These are phyloP conservation scores for Candida koratica DNA, from an alignment of 805 yeast genomes.

Conservation along the genomic window DNA sequence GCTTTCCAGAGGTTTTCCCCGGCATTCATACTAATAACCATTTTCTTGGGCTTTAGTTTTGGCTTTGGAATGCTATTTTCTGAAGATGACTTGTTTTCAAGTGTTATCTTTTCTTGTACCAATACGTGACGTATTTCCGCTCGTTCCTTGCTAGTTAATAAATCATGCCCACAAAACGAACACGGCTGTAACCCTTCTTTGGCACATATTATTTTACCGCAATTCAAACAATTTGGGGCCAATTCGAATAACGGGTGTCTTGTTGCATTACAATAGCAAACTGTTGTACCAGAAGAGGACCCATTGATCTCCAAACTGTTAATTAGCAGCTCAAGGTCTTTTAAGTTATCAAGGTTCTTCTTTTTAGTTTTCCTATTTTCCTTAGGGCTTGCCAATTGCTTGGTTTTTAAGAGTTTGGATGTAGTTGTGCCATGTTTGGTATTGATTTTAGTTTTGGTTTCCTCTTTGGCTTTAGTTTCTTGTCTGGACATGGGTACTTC, in stretches of 20 bases:
- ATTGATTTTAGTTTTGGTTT: neutral
- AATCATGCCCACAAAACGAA: slow-evolving; percentile 68
- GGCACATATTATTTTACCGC: slow-evolving; percentile 90
- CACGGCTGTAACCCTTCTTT: slow-evolving; percentile 92
- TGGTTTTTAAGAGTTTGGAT: slow-evolving; percentile 10
- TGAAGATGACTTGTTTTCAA: slow-evolving; percentile 22
- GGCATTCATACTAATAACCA: slow-evolving; percentile 51
- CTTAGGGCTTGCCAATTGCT: slow-evolving; percentile 9
- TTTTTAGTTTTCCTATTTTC: slow-evolving; percentile 33
- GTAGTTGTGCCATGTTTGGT: slow-evolving; percentile 10
- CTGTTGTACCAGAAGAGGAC: slow-evolving; percentile 12
- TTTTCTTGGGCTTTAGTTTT: slow-evolving; percentile 36
- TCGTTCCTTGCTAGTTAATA: slow-evolving; percentile 63
- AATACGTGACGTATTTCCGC: slow-evolving; percentile 51
- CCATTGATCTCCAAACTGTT: slow-evolving; percentile 42
- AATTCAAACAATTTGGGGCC: slow-evolving; percentile 89
- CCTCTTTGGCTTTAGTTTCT: slow-evolving; percentile 3
- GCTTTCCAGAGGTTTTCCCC: slow-evolving; percentile 64
- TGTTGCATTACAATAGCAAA: slow-evolving; percentile 82
- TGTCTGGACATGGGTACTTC: no score
- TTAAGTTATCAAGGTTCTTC: slow-evolving; percentile 51
- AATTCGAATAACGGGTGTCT: slow-evolving; percentile 83
- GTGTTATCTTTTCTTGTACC: slow-evolving; percentile 47
- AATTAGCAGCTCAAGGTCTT: slow-evolving; percentile 64
- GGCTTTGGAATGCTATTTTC: slow-evolving; percentile 17